Conservation (phyloP, 257 asterid genomes). For the Lithospermum erythrorhizon region DNA sequence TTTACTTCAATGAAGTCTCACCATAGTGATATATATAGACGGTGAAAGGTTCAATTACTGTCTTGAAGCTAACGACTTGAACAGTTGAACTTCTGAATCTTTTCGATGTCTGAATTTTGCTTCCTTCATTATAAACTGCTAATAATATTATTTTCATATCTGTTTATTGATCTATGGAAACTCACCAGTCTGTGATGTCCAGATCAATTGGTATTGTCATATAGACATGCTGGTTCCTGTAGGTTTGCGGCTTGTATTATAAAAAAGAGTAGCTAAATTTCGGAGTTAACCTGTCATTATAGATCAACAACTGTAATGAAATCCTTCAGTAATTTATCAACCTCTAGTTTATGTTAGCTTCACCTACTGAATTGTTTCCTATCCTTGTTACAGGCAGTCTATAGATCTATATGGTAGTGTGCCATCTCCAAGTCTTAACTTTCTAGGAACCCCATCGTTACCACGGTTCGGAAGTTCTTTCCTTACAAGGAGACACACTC, state of each 20-base stretch:
- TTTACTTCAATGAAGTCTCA: too few species aligned
- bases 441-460: conserved; percentile 63
- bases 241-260: background rate
- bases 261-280: background rate
- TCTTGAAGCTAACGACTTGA: too few species aligned
- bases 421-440: conserved; percentile 74
- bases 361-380: conserved; percentile 1
- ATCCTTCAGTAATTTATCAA: background rate
- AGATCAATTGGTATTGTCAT: background rate
- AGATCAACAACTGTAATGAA: background rate
- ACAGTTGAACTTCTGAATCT: too few species aligned
- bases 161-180: background rate
- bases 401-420: conserved; percentile 82
- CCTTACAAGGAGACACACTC: conserved; percentile 64
- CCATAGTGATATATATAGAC: too few species aligned
- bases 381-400: conserved; percentile 58
- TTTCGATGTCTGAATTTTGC: too few species aligned
- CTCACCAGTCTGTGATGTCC: background rate
- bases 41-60: too few species aligned
- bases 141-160: too few species aligned
- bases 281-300: background rate
- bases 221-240: background rate
- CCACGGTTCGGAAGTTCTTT: conserved; percentile 66
- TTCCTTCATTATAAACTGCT: too few species aligned
- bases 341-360: background rate